phyloP scores from a whole-genome alignment of 371 early-diverging fungal genomes.

The Gilbertella persicaria region DNA sequence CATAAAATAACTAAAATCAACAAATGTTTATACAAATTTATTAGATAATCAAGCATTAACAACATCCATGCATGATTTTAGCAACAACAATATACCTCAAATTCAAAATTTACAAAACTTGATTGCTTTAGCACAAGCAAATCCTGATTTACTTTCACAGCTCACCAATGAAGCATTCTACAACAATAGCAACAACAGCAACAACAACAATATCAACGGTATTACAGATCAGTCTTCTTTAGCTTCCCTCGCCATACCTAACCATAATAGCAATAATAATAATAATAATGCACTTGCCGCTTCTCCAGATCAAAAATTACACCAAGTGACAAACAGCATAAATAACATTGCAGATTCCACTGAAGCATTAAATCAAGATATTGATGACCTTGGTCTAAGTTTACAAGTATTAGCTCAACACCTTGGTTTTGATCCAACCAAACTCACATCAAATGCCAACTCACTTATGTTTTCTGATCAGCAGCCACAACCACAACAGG shows the following conservation, averaged over 20 bases:
- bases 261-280: not conserved
- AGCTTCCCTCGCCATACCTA: not conserved
- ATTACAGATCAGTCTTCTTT: not conserved
- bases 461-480: not conserved
- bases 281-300: not conserved
- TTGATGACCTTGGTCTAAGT: slow-evolving; percentile 37
- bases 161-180: slow-evolving; percentile 22
- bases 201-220: no score
- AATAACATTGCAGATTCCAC: slow-evolving; percentile 25
- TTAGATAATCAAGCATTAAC: no score
- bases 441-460: not conserved
- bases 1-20: not conserved
- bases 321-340: slow-evolving; percentile 26
- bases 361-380: slow-evolving; percentile 37
- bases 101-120: slow-evolving; percentile 27
- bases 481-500: not conserved
- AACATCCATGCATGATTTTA: slow-evolving; percentile 5
- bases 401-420: slow-evolving; percentile 44
- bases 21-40: not conserved
- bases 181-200: not conserved
- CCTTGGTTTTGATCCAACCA: slow-evolving; percentile 39
- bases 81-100: slow-evolving; percentile 19
- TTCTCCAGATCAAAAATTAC: not conserved
- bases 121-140: slow-evolving; percentile 35
- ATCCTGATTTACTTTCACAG: slow-evolving; percentile 27